Evolutionary conservation across 78 protist genomes (phyloP), one percentile per base, ranked within the genome.

Genomic region (Bigelowiella natans): DNA sequence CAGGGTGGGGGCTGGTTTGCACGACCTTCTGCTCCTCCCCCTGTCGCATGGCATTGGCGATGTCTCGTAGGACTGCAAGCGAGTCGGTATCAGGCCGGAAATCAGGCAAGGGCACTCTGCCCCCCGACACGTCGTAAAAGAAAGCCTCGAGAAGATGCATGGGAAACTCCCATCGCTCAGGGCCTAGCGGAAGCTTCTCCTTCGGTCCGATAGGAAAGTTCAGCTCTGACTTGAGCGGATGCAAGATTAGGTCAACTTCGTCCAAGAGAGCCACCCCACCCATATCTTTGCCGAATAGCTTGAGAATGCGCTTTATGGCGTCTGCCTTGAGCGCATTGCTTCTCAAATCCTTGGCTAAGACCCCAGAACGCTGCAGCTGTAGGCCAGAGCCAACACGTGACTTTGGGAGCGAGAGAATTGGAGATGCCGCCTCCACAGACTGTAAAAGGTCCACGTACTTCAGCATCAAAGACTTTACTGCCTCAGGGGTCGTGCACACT

Each of bases 201-300:
- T 63, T 85, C 36, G 26, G 36, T 40, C 96, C 96, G 37, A 95
- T 92, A 3, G 97, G 97, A 92, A 92, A 95, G 89, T 95, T 95
- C 86, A 95, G 94, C 95, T 95, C 97, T 0, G 89, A 34, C 88
- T 90, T 90, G 39, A 95, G 93, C 37, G 97, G 97, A 88, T 95
- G 95, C 51, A 95, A 92, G 84, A 95, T 29, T 31, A 95, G 86
- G 82, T 95, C 97, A 2, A 95, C 96, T 40, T 90, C 93, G 37
- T 91, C 93, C 88, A 91, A 36, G 26, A 93, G 40, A 31, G 92
- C 86, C 0, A 63, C 83, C 26, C 51, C 88, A 36, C 92, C 82
- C 31, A 28, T 30, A 37, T 86, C 86, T 39, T 51, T 7, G 38
- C 73, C 29, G 85, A 63, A 63, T 26, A 94, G 40, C 51, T 0